phyloP scores from a whole-genome alignment of 2,329 filamentous ascomycete genomes.

The Epicoccum nigrum region DNA sequence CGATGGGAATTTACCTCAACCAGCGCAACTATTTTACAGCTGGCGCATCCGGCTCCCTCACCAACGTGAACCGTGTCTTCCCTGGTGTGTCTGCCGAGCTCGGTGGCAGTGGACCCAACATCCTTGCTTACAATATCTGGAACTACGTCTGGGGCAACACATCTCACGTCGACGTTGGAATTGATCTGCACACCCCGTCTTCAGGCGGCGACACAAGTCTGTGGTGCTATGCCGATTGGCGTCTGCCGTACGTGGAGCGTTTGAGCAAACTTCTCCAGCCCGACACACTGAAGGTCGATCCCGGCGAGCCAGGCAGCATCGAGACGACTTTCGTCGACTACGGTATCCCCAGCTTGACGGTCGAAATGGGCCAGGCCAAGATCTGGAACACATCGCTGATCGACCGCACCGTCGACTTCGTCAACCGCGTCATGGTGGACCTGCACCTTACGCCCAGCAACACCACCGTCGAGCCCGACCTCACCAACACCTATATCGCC shows the following conservation, averaged over 20 bases:
- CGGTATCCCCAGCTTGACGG: slow-evolving; percentile 46
- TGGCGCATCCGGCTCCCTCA: slow-evolving; percentile 33
- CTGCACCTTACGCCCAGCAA: slow-evolving; percentile 35
- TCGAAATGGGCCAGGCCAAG: slow-evolving; percentile 49
- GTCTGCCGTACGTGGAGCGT: slow-evolving; percentile 46
- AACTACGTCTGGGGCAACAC: slow-evolving; percentile 50
- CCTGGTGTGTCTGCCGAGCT: slow-evolving; percentile 34
- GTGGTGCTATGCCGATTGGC: slow-evolving; percentile 50
- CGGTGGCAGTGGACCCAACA: slow-evolving; percentile 34
- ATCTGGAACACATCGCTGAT: slow-evolving; percentile 47
- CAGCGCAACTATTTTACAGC: slow-evolving; percentile 49
- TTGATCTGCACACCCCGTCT: slow-evolving; percentile 48
- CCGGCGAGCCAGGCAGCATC: slow-evolving; percentile 48
- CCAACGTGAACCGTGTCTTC: slow-evolving; percentile 48
- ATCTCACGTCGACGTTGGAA: slow-evolving; percentile 48
- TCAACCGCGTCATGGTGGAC: slow-evolving; percentile 34
- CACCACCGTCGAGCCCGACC: slow-evolving; percentile 37
- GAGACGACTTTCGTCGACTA: slow-evolving; percentile 48
- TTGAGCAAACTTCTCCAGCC: slow-evolving; percentile 49
- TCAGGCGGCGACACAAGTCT: slow-evolving; percentile 47
- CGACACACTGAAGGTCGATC: slow-evolving; percentile 49
- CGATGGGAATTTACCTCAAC: slow-evolving; percentile 49
- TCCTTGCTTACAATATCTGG: slow-evolving; percentile 46
- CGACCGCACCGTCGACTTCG: slow-evolving; percentile 40
- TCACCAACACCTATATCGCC: slow-evolving; percentile 41